Evolutionary conservation across 2,329 filamentous ascomycete genomes (phyloP), one percentile per base, ranked within the genome.

Genomic region (Ophiostoma quercus): DNA sequence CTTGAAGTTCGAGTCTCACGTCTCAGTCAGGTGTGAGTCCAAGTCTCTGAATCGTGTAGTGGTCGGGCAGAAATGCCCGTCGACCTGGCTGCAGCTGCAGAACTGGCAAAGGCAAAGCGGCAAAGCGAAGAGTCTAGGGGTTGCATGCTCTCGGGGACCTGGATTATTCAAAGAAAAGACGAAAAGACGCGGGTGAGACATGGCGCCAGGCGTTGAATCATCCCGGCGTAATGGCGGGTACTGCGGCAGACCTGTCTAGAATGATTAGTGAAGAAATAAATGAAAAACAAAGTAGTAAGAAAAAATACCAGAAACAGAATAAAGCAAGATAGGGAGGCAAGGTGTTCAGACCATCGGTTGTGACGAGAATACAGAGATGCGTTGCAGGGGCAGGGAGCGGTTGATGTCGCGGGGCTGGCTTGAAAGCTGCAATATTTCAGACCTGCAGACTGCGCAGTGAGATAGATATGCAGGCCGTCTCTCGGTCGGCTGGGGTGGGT

Each of bases 191-290:
- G 57, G 16, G 57, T 57, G 57, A 32, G 57, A 62, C 25, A 62
- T 62, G 25, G 3, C 57, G 11, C 25, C 25, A 32, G 57, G 25
- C 5, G 57, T 32, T 32, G 51, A 57, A 62, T 62, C 25, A 62
- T 62, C 57, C n/a, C 25, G 25, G 57, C 34, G 19, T 22, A n/a
- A 41, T 51, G 65, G 70, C 71, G 71, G 68, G 60, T 72, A 66
- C 68, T 67, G 71, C 71, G 70, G 70, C 67, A 71, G 71, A 70
- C 68, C 41, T 41, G 63, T 54, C 70, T 47, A 68, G 22, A 43
- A 71, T 37, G 19, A n/a, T 37, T n/a, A 14, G 22, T n/a, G 19
- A 37, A 29, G 60, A 63, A n/a, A 65, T 34, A 25, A 65, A 65
- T 3, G 51, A 71, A 69, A 60, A 60, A 67, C 37, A 47, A 63